Evolutionary conservation across 768 basidiomycete genomes (phyloP).

Genomic region (Tylopilus plumbeoviolaceoides): DNA sequence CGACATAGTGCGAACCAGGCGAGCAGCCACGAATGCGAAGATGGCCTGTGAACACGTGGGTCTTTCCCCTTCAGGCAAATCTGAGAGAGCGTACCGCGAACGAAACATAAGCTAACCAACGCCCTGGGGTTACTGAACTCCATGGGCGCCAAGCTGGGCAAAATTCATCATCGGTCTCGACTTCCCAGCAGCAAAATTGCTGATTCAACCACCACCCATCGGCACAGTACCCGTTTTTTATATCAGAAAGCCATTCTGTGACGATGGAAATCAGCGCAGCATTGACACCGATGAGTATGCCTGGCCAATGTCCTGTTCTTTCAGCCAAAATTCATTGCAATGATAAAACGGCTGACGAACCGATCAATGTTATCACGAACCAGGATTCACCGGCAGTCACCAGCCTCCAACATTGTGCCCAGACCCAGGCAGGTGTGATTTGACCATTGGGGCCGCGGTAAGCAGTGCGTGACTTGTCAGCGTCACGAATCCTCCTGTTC

Average conservation of each 20-base stretch:
- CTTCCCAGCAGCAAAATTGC: constrained; percentile 98
- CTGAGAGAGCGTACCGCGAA: constrained; percentile 68
- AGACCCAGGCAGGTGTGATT: constrained; percentile 53
- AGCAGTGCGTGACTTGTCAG: constrained; percentile 37
- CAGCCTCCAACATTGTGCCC: constrained; percentile 55
- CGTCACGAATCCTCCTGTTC: constrained; percentile 65
- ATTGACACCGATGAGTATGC: constrained; percentile 86
- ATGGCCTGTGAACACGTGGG: constrained; percentile 45
- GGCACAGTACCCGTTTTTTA: constrained; percentile 95
- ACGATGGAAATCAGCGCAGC: constrained; percentile 94
- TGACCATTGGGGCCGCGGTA: constrained; percentile 48
- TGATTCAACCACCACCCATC: constrained; percentile 99
- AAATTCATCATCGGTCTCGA: constrained; percentile 74
- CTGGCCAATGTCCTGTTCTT: constrained; percentile 36
- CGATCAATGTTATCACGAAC: constrained; percentile 88
- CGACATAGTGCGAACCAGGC: constrained; percentile 83
- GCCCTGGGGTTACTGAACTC: constrained; percentile 65
- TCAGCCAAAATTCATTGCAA: constrained; percentile 3
- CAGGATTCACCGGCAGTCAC: constrained; percentile 80
- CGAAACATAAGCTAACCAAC: constrained; percentile 82
- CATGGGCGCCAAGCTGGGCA: constrained; percentile 94
- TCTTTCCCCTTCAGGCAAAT: not conserved
- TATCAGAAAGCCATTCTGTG: constrained; percentile 95
- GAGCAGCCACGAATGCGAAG: constrained; percentile 85
- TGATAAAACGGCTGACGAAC: constrained; percentile 45